Conservation (phyloP, 2,329 filamentous ascomycete genomes). For the Didymella lethalis region DNA sequence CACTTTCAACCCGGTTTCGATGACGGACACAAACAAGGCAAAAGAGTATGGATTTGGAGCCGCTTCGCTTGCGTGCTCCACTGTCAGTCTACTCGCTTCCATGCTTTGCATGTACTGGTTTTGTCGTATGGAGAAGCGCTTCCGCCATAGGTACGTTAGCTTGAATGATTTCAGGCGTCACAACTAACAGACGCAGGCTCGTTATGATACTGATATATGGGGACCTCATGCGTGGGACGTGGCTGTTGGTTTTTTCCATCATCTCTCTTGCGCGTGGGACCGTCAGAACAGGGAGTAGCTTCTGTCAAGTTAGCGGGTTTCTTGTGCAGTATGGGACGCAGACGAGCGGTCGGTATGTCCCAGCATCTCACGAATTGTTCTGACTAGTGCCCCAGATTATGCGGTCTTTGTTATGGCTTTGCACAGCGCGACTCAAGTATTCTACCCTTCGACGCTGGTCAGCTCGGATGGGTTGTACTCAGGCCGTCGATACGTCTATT, state of each 20-base stretch:
- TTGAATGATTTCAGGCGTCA: background rate
- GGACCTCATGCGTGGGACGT: slow-evolving; percentile 74
- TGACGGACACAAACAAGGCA: slow-evolving; percentile 8
- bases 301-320: slow-evolving; percentile 75
- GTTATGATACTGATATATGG: slow-evolving; percentile 77
- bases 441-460: slow-evolving; percentile 58
- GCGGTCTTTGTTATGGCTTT: slow-evolving; percentile 76
- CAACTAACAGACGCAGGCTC: slow-evolving; percentile 59
- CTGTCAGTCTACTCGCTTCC: slow-evolving; percentile 9
- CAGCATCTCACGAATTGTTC: background rate
- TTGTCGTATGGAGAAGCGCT: slow-evolving; percentile 73
- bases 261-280: slow-evolving; percentile 63
- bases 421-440: slow-evolving; percentile 76
- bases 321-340: slow-evolving; percentile 72
- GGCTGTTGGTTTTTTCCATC: slow-evolving; percentile 71
- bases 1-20: slow-evolving; percentile 5
- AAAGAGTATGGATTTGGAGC: slow-evolving; percentile 12
- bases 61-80: slow-evolving; percentile 7
- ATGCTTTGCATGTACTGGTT: slow-evolving; percentile 69
- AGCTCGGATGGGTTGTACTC: slow-evolving; percentile 73
- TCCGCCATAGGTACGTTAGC: slow-evolving; percentile 71
- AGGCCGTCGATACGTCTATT: slow-evolving; percentile 68
- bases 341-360: slow-evolving; percentile 60
- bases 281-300: slow-evolving; percentile 60
- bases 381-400: slow-evolving; percentile 59